Base-by-base conservation (phyloP, 108 stramenopile genomes). In the Skeletonema potamos region DNA sequence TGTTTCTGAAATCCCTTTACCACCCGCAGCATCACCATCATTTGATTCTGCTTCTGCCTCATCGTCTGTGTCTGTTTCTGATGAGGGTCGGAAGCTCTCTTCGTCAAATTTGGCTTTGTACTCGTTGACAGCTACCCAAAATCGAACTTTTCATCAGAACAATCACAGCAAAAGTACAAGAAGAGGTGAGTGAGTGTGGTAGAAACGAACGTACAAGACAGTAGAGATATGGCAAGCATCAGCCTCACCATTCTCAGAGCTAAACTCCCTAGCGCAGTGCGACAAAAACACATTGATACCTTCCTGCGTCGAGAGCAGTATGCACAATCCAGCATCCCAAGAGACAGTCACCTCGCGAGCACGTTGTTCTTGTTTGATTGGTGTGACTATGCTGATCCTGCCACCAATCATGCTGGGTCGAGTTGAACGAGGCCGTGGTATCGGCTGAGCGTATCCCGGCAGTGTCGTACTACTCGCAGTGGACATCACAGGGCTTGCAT, bases 81-180 rank as follows among this genome's bases (percentile, higher is more conserved):
- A 60, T n/a, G 10, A 65, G 18, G 8, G 55, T 17, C 37, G 51
- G 9, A 12, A 44, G 30, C 29, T 65, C 27, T 57, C 74, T 30
- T 65, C 55, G 17, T 83, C 68, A 17, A 69, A 73, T 22, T 68
- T 72, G 59, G 61, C 54, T 56, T 64, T 68, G 62, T 70, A 83
- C 27, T 83, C 78, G 44, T 75, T 83, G 0, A 84, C 83, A 27
- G 74, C 83, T 34, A 59, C 60, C 83, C 83, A 84, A 54, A 84
- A 84, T 9, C 33, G 63, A 27, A 84, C 56, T 54, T 82, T 82
- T 41, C 77, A 72, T 41, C 20, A 7, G 29, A 18, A 7, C 6
- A 5, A 36, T 36, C 15, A 2, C n/a, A 54, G 2, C n/a, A n/a
- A n/a, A n/a, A 6, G 26, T 3, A 56, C 20, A 24, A 0, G 24